Percentiles rank a stretch among this genome's conserved stretches.
Evolutionary conservation across 2,329 filamentous ascomycete species (phyloP).

Genomic region (Lachnellula suecica): DNA sequence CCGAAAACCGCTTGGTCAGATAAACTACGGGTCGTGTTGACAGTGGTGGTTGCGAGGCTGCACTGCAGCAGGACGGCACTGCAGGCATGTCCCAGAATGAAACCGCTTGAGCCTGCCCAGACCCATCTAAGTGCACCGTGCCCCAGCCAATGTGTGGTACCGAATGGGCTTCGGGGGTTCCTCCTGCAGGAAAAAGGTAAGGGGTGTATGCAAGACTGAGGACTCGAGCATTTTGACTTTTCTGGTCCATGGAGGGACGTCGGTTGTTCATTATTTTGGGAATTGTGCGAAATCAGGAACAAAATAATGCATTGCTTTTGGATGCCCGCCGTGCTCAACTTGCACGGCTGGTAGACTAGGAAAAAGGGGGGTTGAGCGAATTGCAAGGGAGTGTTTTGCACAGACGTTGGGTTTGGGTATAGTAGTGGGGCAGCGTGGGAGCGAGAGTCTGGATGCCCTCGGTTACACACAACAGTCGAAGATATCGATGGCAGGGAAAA

Average conservation of each 20-base stretch:
- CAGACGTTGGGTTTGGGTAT: conserved; percentile 29
- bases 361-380: background rate
- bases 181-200: conserved; percentile 7
- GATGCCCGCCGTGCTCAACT: background rate
- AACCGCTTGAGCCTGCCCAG: conserved; percentile 21
- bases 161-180: background rate
- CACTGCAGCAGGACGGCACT: too few species aligned
- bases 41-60: too few species aligned
- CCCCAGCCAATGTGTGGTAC: background rate
- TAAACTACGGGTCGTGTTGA: background rate
- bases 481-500: background rate
- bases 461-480: background rate
- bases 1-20: background rate
- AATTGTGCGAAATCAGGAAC: background rate
- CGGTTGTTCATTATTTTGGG: background rate
- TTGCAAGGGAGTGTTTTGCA: conserved; percentile 14
- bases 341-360: background rate
- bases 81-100: conserved; percentile 16
- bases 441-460: background rate
- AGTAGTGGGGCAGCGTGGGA: conserved; percentile 3
- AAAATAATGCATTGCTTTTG: background rate
- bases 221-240: conserved; percentile 6
- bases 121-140: conserved; percentile 18
- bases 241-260: conserved; percentile 1
- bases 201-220: conserved; percentile 6